Percentiles rank a stretch among this genome's conserved stretches.
Conservation (phyloP, 2,329 filamentous ascomycete species). For the Drechslerella stenobrocha region DNA sequence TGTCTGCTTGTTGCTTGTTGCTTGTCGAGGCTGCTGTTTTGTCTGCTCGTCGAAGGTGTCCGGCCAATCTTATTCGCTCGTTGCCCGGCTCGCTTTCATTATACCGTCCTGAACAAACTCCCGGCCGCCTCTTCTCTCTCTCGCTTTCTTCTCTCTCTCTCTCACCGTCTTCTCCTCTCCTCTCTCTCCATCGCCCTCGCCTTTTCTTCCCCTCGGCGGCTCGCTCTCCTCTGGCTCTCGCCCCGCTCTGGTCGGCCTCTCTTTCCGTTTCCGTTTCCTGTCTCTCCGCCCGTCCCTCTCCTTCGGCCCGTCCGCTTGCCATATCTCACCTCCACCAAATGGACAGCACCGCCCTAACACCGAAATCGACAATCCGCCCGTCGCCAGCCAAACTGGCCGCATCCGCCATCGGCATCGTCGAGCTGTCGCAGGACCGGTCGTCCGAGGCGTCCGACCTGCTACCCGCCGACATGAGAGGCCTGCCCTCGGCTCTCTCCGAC, state of each 20-base stretch:
- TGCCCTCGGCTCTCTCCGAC: slow-evolving; percentile 33
- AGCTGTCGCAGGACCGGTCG: slow-evolving; percentile 46
- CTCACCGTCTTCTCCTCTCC: neutral
- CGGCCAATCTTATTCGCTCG: slow-evolving; percentile 49
- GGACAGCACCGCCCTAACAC: slow-evolving; percentile 47
- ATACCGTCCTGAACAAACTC: slow-evolving; percentile 43
- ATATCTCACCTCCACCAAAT: slow-evolving; percentile 12
- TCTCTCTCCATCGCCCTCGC: slow-evolving; percentile 9
- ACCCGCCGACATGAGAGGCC: slow-evolving; percentile 52
- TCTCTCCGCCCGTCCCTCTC: neutral
- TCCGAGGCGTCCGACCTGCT: slow-evolving; percentile 54
- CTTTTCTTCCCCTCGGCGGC: slow-evolving; percentile 32
- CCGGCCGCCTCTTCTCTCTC: slow-evolving; percentile 27
- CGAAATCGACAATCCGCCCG: slow-evolving; percentile 47
- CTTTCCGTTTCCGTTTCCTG: slow-evolving; percentile 14
- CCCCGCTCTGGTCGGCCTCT: slow-evolving; percentile 43
- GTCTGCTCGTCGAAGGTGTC: slow-evolving; percentile 16
- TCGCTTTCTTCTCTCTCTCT: slow-evolving; percentile 1
- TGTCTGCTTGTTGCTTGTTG: neutral
- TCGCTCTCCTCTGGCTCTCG: slow-evolving; percentile 22
- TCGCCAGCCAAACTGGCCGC: slow-evolving; percentile 40
- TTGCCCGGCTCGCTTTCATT: slow-evolving; percentile 45
- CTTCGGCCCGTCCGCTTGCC: neutral
- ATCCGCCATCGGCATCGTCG: slow-evolving; percentile 52
- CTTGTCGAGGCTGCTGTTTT: neutral